Evolutionary conservation across 2,329 filamentous ascomycete genomes (phyloP), one percentile per base, ranked within the genome.

Genomic region (Colletotrichum sp.): DNA sequence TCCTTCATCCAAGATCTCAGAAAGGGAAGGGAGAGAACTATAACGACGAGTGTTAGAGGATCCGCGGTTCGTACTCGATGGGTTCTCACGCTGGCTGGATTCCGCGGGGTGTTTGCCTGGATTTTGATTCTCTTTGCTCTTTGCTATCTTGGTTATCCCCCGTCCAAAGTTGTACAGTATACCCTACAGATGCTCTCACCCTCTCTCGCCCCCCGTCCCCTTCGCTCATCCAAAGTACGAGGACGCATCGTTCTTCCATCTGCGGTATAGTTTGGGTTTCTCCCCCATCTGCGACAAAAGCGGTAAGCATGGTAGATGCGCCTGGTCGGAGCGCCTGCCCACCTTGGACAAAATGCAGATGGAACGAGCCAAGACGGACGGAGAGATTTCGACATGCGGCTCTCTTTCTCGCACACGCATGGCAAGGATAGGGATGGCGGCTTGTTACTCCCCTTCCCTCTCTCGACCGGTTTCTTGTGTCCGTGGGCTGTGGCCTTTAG

Each of bases 11-110:
- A 72, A 39, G 36, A 61, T 68, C 13, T 68, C 36, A 22, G 66
- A 55, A 36, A 36, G 16, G 19, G n/a, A n/a, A 22, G 30, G 22
- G 30, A 63, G 32, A n/a, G n/a, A 75, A 75, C 30, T 63, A 61
- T 32, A 75, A 61, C 25, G 52, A 52, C 25, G 68, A 27, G 36
- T 59, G 72, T 74, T 71, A 71, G 67, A 74, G 61, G 30, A 32
- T 55, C 28, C 19, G 39, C 39, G 12, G 44, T 12, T 22, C 22
- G 3, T 30, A 34, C 61, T 13, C 34, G 19, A 32, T 27, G 28
- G 28, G 27, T 13, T 30, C 8, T 19, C 27, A 30, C 28, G 59
- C 19, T n/a, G 27, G 25, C 11, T n/a, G 59, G 59, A 0, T 34
- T 36, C 13, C 28, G 60, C 28, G 60, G n/a, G 28, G n/a, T 27